Evolutionary conservation across 2,329 filamentous ascomycete genomes (phyloP).

Genomic region (Beauveria scarabaeidicola): DNA sequence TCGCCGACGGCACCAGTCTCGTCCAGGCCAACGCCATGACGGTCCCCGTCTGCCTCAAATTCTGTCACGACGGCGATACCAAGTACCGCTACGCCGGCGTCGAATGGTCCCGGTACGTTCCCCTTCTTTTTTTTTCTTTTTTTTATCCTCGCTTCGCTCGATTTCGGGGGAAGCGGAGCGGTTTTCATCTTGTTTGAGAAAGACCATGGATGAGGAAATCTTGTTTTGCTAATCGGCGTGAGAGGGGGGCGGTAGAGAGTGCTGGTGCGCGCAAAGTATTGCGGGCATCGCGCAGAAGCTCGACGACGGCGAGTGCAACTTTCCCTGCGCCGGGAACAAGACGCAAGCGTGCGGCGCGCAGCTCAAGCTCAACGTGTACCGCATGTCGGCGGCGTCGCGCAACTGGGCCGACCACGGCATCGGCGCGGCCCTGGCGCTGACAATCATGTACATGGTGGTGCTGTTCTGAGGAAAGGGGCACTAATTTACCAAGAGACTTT

Average conservation of each 20-base stretch:
- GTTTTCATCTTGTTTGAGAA: not conserved
- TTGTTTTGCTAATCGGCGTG: not conserved
- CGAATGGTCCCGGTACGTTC: slow-evolving; percentile 39
- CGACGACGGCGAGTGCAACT: slow-evolving; percentile 39
- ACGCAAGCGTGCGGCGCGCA: slow-evolving; percentile 45
- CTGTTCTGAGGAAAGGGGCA: not conserved
- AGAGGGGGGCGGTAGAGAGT: slow-evolving; percentile 35
- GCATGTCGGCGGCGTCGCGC: slow-evolving; percentile 15
- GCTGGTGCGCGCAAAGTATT: slow-evolving; percentile 49
- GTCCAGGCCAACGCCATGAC: slow-evolving; percentile 40
- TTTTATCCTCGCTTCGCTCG: not conserved
- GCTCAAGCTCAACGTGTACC: slow-evolving; percentile 40
- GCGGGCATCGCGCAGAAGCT: slow-evolving; percentile 37
- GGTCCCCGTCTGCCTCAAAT: slow-evolving; percentile 40
- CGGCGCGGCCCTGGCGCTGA: not conserved
- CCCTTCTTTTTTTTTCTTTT: not conserved
- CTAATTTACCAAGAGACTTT: too few relatives aligned
- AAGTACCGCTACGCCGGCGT: slow-evolving; percentile 44
- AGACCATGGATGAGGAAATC: not conserved
- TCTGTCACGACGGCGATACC: slow-evolving; percentile 34
- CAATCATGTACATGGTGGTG: not conserved
- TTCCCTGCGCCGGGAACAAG: slow-evolving; percentile 45
- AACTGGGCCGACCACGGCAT: not conserved
- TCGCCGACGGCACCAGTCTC: slow-evolving; percentile 33
- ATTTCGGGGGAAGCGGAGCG: not conserved